phyloP scores from a whole-genome alignment of 306 rosid genomes.

The Prunus davidiana region DNA sequence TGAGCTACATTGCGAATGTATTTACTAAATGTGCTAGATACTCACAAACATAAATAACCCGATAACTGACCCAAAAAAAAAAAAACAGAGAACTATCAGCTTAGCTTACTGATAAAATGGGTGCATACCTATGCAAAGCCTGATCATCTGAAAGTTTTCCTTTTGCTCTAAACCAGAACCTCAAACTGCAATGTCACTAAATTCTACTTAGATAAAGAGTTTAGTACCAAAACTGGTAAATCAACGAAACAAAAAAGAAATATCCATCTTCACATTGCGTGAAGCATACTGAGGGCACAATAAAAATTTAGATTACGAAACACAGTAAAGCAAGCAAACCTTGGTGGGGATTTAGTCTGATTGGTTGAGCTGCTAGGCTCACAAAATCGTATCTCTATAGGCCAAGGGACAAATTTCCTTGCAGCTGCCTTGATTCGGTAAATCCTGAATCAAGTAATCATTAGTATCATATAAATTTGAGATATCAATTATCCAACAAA shows the following conservation, averaged over 20 bases:
- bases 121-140: conserved; percentile 83
- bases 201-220: conserved; percentile 12
- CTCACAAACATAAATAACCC: conserved; percentile 4
- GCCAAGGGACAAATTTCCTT: conserved; percentile 75
- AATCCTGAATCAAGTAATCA: conserved; percentile 53
- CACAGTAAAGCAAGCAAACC: conserved; percentile 45
- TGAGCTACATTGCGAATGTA: background rate
- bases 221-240: background rate
- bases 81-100: background rate
- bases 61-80: background rate
- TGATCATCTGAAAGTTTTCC: conserved; percentile 93
- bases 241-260: background rate
- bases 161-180: conserved; percentile 88
- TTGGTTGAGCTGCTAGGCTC: conserved; percentile 69
- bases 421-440: conserved; percentile 87
- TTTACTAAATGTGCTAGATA: background rate
- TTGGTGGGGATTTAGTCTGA: conserved; percentile 85
- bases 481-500: background rate
- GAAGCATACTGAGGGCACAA: conserved; percentile 3
- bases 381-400: conserved; percentile 92
- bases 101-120: conserved; percentile 8
- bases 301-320: conserved; percentile 20
- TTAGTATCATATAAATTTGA: conserved; percentile 7
- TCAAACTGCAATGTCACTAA: conserved; percentile 58
- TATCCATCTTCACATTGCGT: background rate